A percentile compares a stretch with the other conserved stretches of the same genome.
Conservation (phyloP, 1,284 basidiomycete species). For the Malassezia obtusa region DNA sequence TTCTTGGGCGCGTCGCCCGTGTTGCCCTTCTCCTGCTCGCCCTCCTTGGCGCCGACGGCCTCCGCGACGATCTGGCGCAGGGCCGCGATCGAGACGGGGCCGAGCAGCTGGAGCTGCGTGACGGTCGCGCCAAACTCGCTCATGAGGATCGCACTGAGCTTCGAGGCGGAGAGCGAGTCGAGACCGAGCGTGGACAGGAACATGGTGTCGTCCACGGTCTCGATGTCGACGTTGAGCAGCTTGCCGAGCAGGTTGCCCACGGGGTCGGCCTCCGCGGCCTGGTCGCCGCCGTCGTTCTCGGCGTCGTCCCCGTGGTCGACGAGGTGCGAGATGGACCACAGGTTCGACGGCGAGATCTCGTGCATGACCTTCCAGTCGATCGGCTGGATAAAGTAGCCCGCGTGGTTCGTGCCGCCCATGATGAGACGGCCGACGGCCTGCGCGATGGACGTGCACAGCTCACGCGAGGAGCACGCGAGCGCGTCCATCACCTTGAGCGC, state of each 20-base stretch:
- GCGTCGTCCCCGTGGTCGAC: slow-evolving; percentile 17
- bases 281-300: slow-evolving; percentile 7
- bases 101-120: slow-evolving; percentile 19
- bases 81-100: slow-evolving; percentile 15
- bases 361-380: slow-evolving; percentile 17
- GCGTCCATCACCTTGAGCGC: slow-evolving; percentile 19
- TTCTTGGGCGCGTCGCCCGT: not conserved
- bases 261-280: slow-evolving; percentile 11
- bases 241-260: slow-evolving; percentile 16
- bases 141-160: slow-evolving; percentile 18
- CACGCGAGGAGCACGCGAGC: slow-evolving; percentile 18
- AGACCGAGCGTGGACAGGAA: slow-evolving; percentile 19
- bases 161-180: slow-evolving; percentile 18
- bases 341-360: slow-evolving; percentile 16
- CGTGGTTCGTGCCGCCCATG: slow-evolving; percentile 14
- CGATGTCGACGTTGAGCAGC: slow-evolving; percentile 18
- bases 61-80: slow-evolving; percentile 17
- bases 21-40: not conserved
- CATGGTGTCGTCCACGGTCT: slow-evolving; percentile 20
- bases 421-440: slow-evolving; percentile 12
- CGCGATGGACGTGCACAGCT: slow-evolving; percentile 14
- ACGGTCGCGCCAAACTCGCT: slow-evolving; percentile 15
- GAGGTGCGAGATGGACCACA: slow-evolving; percentile 14
- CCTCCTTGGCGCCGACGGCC: slow-evolving; percentile 6
- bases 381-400: slow-evolving; percentile 17